Conservation (phyloP, 202 grass and related monocot species). For the Carex sylvatica region DNA sequence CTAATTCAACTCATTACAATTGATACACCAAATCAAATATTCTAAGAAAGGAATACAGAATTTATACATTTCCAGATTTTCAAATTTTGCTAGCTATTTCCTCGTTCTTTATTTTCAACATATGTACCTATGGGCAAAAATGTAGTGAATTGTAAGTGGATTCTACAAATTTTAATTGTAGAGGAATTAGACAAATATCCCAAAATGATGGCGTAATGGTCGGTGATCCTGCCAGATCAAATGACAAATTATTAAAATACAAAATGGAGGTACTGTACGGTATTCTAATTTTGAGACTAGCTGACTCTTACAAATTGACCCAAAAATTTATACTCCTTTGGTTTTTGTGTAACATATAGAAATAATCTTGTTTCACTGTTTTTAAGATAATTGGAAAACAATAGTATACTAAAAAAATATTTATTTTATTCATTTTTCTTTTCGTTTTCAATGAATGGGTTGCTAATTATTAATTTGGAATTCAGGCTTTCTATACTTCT, state of each 20-base stretch:
- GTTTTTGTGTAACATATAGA: neutral
- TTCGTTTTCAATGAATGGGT: too few species aligned
- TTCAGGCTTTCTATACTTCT: too few species aligned
- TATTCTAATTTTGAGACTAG: slow-evolving; percentile 7
- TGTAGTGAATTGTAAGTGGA: neutral
- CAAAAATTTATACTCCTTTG: neutral
- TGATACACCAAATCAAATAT: too few species aligned
- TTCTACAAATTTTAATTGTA: neutral
- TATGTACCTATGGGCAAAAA: neutral
- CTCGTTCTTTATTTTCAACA: too few species aligned
- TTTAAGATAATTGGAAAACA: neutral
- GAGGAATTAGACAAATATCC: neutral
- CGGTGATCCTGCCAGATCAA: neutral
- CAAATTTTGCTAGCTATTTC: too few species aligned
- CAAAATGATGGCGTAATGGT: slow-evolving; percentile 15
- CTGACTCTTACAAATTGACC: neutral
- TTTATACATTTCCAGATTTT: too few species aligned
- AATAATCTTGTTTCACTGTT: neutral
- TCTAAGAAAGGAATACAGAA: too few species aligned
- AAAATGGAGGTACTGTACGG: neutral
- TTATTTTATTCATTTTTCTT: too few species aligned
- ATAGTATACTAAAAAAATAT: too few species aligned
- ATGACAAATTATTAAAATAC: neutral
- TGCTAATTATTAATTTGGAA: too few species aligned
- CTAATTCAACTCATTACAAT: too few species aligned